Percentiles rank a stretch among this genome's conserved stretches.
These are phyloP conservation scores for Priceomyces haplophilus DNA, from an alignment of 805 yeast species.

Conservation along the genomic window DNA sequence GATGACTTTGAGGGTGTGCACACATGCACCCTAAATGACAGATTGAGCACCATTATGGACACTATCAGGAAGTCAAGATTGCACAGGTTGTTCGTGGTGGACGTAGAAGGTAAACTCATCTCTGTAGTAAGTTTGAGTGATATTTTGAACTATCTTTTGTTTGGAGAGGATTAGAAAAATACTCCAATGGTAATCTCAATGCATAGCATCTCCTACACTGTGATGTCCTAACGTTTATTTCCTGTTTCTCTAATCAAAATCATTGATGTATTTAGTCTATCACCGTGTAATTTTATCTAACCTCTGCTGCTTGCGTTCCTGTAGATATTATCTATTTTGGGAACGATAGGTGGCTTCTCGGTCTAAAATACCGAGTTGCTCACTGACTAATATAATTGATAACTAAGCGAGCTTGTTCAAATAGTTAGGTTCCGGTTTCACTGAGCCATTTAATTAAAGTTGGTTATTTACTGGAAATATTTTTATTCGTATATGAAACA, in stretches of 20 bases:
- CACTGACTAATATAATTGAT: background rate
- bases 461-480: no score
- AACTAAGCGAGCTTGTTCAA: background rate
- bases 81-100: slow-evolving; percentile 90
- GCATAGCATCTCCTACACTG: background rate
- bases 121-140: slow-evolving; percentile 92
- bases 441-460: no score
- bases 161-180: slow-evolving; percentile 45
- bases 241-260: no score
- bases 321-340: background rate
- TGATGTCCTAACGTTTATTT: no score
- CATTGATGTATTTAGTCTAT: no score
- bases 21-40: slow-evolving; percentile 86
- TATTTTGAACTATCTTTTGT: slow-evolving; percentile 76
- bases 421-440: no score
- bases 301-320: background rate
- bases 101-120: slow-evolving; percentile 68
- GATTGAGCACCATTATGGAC: slow-evolving; percentile 85
- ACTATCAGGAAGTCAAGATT: slow-evolving; percentile 87
- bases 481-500: no score
- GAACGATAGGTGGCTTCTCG: background rate
- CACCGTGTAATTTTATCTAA: no score
- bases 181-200: background rate
- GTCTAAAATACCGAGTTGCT: background rate
- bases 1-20: slow-evolving; percentile 98